Conservation (phyloP, 2,329 filamentous ascomycete species). For the Microcyclospora tardicrescens region DNA sequence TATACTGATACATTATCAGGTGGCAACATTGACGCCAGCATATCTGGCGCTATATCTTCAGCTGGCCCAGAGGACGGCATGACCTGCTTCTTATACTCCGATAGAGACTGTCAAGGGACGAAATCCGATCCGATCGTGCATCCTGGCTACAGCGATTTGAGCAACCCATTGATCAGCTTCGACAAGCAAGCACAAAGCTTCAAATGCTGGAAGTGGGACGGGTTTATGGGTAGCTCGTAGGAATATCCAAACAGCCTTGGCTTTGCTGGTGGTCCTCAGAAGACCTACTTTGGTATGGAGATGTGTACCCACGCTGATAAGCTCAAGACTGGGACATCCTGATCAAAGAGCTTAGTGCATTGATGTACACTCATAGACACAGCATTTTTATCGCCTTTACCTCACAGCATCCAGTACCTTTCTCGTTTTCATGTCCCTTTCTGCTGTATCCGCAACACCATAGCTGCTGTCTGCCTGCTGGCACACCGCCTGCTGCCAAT, state of each 20-base stretch:
- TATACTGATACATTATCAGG: neutral
- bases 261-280: neutral
- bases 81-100: conserved; percentile 6
- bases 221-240: conserved; percentile 1
- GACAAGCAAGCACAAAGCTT: conserved; percentile 8
- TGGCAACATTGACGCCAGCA: conserved; percentile 3
- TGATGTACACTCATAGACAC: neutral
- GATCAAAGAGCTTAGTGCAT: too few relatives aligned
- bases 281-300: too few relatives aligned
- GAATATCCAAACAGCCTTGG: neutral
- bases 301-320: too few relatives aligned
- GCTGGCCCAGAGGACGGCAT: conserved; percentile 8
- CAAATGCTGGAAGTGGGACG: conserved; percentile 8
- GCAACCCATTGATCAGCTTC: conserved; percentile 5
- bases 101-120: conserved; percentile 4
- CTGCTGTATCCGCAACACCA: conserved; percentile 29
- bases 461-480: conserved; percentile 35
- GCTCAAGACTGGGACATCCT: too few relatives aligned
- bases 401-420: conserved; percentile 28
- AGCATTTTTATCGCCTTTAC: conserved; percentile 3
- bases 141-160: conserved; percentile 8
- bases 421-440: conserved; percentile 31
- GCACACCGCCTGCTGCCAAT: conserved; percentile 36
- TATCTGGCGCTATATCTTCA: conserved; percentile 7
- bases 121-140: conserved; percentile 6